Evolutionary conservation across 345 rosid species (phyloP), one percentile per base, ranked within the genome.

Genomic region (Isatis tinctoria): DNA sequence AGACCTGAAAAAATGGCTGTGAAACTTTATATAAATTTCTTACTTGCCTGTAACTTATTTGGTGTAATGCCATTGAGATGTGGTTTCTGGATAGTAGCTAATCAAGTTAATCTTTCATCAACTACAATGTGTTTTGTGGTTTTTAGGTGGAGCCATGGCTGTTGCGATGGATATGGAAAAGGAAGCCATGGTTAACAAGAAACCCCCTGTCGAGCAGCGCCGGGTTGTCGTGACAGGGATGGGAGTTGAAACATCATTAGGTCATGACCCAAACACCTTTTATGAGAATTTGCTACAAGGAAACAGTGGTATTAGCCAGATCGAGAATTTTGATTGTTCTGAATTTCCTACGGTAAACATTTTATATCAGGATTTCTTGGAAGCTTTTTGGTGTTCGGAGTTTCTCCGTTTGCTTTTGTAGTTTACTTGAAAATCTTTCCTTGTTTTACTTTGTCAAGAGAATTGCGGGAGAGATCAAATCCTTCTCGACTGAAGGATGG

Each of bases 181-280:
- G 74, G 90, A 86, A 67, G 81, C 77, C n/a, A 58, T 53, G 24
- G 77, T 78, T 47, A 82, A 84, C 79, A 86, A 85, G 79, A 93
- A 85, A 73, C 92, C 93, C 2, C 72, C 73, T 30, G 82, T 32
- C 17, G 86, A 83, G 86, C 90, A 91, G 62, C 88, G 95, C 44
- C 83, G 90, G 18, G 98, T 94, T 44, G 98, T 94, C 54, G 96
- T 94, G 74, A 94, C 98, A 17, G 98, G 98, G 53, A 87, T 91
- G 98, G 96, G 98, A 41, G 85, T 91, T 54, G 93, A 81, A 62
- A 78, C 95, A n/a, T 84, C 97, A 12, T 84, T 94, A 68, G 98
- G 98, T 56, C 90, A 91, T 79, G 98, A 94, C 26, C 84, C 76
- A 5, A 74, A 89, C 54, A 82, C 84, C 62, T 91, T 88, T 82